Conservation (phyloP, 495 filamentous ascomycete species). For the Neurospora sp. region DNA sequence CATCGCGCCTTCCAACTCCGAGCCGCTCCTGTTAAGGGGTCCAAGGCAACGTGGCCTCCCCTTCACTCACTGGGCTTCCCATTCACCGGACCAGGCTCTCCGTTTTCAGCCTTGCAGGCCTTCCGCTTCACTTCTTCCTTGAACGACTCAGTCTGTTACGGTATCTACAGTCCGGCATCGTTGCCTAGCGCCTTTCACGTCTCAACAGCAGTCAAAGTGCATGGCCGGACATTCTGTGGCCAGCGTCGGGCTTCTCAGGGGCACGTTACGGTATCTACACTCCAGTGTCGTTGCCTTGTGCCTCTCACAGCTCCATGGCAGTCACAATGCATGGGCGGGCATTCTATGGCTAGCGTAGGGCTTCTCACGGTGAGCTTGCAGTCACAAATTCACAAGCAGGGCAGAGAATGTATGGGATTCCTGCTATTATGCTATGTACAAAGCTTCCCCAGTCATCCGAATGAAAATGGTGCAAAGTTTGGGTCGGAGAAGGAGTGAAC, state of each 20-base stretch:
- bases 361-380: neutral
- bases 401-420: neutral
- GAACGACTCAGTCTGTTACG: no score
- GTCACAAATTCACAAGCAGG: neutral
- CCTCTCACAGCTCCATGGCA: neutral
- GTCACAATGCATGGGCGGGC: no score
- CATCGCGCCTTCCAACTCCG: neutral
- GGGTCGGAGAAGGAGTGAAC: neutral
- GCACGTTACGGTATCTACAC: neutral
- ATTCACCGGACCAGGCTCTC: neutral
- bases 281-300: neutral
- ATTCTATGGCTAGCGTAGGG: neutral
- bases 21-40: neutral
- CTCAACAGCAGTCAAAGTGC: neutral
- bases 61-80: neutral
- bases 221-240: neutral
- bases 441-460: neutral
- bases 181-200: neutral
- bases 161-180: neutral
- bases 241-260: no score
- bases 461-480: neutral
- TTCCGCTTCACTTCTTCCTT: neutral
- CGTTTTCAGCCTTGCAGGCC: neutral
- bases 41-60: neutral
- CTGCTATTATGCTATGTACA: neutral